Evolutionary conservation across 2,329 filamentous ascomycete species (phyloP), one percentile per base, ranked within the genome.

Genomic region (Colletotrichum cereale): DNA sequence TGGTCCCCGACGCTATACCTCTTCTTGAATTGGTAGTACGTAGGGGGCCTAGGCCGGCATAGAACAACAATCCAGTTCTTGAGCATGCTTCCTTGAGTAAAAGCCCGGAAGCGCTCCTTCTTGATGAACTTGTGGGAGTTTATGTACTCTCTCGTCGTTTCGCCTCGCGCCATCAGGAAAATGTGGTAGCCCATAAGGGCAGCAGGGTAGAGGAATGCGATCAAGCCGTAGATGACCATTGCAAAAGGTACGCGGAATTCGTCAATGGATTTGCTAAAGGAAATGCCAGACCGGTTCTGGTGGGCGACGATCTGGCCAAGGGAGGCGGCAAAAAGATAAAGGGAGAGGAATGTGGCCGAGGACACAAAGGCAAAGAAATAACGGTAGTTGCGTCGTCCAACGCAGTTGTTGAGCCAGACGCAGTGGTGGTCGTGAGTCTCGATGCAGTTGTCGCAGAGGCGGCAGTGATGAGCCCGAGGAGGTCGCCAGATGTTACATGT

Each of bases 351-450:
- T 0, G 94, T 94, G n/a, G 90, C 90, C 18, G 92, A 90, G 65
- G 90, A 90, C 74, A 99, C 91, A 81, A 98, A 99, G 14, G 93
- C 89, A 80, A 98, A 98, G 82, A 99, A 99, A 82, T 96, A 98
- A 74, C 96, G 94, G 83, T 99, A 99, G 83, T 99, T 99, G 77
- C 96, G 93, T 75, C 96, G 92, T 53, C 96, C 96, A 61, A 99
- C 92, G 75, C 96, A 99, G 81, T 99, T 99, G 84, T 99, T 99
- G 74, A 99, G 89, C 96, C 96, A 99, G 21, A 98, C 95, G 78
- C 96, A 99, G 82, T 99, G 96, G 79, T 99, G 96, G 78, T 99
- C 96, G 75, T 98, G 94, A 0, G 95, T 97, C 82, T 99, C 96
- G 72, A 99, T 90, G 80, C 96, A 99, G 81, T 97, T 98, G 82